Evolutionary conservation across 805 yeast species (phyloP).

Genomic region (Ogataea philodendri): DNA sequence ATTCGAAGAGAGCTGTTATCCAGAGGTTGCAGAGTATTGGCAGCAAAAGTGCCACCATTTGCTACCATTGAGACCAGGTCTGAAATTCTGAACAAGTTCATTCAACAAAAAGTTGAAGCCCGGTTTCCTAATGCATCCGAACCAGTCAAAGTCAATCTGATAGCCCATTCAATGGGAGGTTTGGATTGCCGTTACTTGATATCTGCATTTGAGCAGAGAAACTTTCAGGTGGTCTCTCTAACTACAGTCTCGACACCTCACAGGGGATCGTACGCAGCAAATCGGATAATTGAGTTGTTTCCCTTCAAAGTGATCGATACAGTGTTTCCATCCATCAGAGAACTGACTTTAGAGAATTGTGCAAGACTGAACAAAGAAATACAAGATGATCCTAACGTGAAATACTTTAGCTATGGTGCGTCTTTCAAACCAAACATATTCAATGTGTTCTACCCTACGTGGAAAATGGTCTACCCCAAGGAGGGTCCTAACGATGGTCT

Average conservation of each 20-base stretch:
- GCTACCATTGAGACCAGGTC: constrained; percentile 76
- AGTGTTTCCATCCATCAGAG: constrained; percentile 47
- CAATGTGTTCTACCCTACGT: constrained; percentile 60
- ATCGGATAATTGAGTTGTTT: constrained; percentile 45
- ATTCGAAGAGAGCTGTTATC: constrained; percentile 57
- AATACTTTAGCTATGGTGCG: constrained; percentile 85
- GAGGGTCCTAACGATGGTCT: constrained; percentile 79
- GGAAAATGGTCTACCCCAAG: constrained; percentile 52
- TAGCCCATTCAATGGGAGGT: constrained; percentile 96
- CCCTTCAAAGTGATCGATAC: constrained; percentile 22
- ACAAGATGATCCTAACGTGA: constrained; percentile 56
- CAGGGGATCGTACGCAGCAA: constrained; percentile 81
- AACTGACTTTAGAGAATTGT: constrained; percentile 60
- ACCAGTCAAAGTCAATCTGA: constrained; percentile 59
- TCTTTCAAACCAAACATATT: constrained; percentile 59
- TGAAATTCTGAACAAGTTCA: constrained; percentile 47
- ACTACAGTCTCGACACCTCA: constrained; percentile 91
- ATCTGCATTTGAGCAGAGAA: constrained; percentile 45
- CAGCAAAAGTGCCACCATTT: constrained; percentile 80
- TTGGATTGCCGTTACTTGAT: constrained; percentile 78
- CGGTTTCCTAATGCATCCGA: constrained; percentile 29
- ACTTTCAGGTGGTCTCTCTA: constrained; percentile 63
- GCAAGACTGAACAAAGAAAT: constrained; percentile 51
- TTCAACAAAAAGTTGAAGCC: constrained; percentile 32
- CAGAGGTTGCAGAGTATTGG: constrained; percentile 66